Base-by-base conservation (phyloP, 306 rosid species). In the Arachis hypogaea region DNA sequence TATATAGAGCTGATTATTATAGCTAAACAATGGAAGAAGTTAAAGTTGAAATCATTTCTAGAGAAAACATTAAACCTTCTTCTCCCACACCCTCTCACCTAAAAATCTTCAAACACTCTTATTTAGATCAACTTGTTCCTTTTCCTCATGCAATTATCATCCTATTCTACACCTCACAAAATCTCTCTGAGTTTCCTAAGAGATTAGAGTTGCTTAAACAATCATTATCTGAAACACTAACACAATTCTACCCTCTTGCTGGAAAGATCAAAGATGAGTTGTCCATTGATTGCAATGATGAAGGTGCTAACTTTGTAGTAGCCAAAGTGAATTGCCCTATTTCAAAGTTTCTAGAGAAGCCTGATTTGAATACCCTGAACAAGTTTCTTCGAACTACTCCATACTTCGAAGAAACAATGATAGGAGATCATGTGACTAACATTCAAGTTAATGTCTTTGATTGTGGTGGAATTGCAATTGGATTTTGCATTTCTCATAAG, bases 381-480 rank as follows among this genome's bases (percentile, higher is more conserved):
- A 59, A 64, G 16, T 63, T 85, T 43, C 0, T 43, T 43, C 7
- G 9, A 6, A 43, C 1, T 43, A 3, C 4, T 33, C 7, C 7
- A 43, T 0, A 3, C 46, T 43, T 5, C 0, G 6, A 1, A 3
- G 0, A 43, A 43, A 5, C 7, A 43, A 4, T 7, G 2, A 43
- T 5, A 43, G 46, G 46, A 5, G 5, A 9, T 43, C 8, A 43
- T 43, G 46, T 43, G n/a, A 66, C 82, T n/a, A 68, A 77, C 38
- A 66, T 85, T 47, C 90, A 86, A 50, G 86, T 75, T 3, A 88
- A 64, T 7, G 8, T 76, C 7, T 88, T 90, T 36, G 59, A 68
- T 36, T 85, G 93, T 45, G 90, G 90, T 3, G 90, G 88, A 43
- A 69, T 88, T 40, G 87, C 86, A 7, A 72, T 88, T 6, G 84